Conservation (phyloP, 2,329 filamentous ascomycete species). For the Colletotrichum lini region DNA sequence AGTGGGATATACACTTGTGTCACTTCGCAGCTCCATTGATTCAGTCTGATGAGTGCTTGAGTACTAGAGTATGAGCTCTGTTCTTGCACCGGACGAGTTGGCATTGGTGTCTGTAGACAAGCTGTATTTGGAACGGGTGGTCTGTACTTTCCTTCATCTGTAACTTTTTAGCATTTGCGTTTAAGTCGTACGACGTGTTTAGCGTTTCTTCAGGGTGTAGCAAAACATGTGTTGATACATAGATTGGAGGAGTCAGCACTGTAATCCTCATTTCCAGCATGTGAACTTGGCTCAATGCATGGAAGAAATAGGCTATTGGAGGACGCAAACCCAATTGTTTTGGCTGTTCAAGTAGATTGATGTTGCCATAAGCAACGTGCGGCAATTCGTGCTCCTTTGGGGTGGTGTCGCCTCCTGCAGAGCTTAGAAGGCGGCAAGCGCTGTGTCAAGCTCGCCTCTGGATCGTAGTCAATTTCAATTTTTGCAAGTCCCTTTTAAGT, state of each 20-base stretch:
- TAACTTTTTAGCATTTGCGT: constrained; percentile 1
- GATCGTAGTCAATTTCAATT: too few species aligned
- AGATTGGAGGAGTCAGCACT: not conserved
- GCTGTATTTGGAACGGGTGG: not conserved
- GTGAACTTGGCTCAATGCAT: not conserved
- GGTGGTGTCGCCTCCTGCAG: too few species aligned
- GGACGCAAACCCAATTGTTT: too few species aligned
- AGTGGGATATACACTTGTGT: not conserved
- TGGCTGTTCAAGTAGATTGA: too few species aligned
- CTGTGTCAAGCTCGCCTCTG: too few species aligned
- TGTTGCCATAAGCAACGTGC: too few species aligned
- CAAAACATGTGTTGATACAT: too few species aligned
- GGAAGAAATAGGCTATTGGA: too few species aligned
- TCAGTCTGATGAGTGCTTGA: not conserved
- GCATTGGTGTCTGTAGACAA: not conserved
- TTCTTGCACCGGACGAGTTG: too few species aligned
- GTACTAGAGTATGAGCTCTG: not conserved
- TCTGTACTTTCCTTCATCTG: not conserved
- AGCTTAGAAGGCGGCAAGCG: too few species aligned
- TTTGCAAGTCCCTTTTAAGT: too few species aligned
- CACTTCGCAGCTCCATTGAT: not conserved
- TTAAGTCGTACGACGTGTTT: not conserved
- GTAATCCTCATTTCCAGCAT: not conserved
- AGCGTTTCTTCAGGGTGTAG: not conserved
- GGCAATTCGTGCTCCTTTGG: too few species aligned